Conservation (phyloP, 768 basidiomycete genomes). For the Nidula microcarpa region DNA sequence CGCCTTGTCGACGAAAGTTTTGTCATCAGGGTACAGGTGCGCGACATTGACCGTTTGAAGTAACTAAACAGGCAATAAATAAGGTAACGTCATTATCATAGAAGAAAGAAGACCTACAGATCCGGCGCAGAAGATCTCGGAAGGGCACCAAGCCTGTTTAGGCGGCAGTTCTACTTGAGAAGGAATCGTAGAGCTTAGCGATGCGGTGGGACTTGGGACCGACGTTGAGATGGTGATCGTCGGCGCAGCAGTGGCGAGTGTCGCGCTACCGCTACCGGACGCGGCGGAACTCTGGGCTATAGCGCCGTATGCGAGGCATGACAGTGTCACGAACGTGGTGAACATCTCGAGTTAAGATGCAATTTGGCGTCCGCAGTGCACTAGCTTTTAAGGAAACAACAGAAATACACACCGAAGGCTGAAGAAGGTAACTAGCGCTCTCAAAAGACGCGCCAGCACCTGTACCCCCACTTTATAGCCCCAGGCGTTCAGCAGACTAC, state of each 20-base stretch:
- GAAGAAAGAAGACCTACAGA: conserved; percentile 39
- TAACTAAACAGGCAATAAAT: conserved; percentile 37
- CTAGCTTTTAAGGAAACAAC: background rate
- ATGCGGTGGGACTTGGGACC: conserved; percentile 58
- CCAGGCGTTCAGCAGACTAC: background rate
- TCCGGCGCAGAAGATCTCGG: conserved; percentile 79
- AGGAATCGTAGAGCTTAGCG: conserved; percentile 52
- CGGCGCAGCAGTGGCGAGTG: conserved; percentile 6
- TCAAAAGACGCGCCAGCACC: background rate
- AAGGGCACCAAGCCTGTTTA: conserved; percentile 70
- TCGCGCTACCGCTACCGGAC: conserved; percentile 2
- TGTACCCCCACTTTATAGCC: conserved; percentile 10
- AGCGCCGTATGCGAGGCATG: conserved; percentile 8
- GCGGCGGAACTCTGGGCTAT: conserved; percentile 15
- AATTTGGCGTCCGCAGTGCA: background rate
- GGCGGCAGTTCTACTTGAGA: conserved; percentile 66
- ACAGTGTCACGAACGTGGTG: conserved; percentile 12
- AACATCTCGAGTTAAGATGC: conserved; percentile 14
- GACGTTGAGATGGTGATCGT: conserved; percentile 53
- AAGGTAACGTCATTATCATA: conserved; percentile 6
- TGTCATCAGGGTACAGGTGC: conserved; percentile 69
- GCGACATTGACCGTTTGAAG: conserved; percentile 87
- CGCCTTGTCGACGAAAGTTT: conserved; percentile 83
- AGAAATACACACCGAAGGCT: background rate
- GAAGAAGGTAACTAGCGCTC: background rate